Conservation (phyloP, 2,329 filamentous ascomycete species). For the Fonsecaea multimorphosa region DNA sequence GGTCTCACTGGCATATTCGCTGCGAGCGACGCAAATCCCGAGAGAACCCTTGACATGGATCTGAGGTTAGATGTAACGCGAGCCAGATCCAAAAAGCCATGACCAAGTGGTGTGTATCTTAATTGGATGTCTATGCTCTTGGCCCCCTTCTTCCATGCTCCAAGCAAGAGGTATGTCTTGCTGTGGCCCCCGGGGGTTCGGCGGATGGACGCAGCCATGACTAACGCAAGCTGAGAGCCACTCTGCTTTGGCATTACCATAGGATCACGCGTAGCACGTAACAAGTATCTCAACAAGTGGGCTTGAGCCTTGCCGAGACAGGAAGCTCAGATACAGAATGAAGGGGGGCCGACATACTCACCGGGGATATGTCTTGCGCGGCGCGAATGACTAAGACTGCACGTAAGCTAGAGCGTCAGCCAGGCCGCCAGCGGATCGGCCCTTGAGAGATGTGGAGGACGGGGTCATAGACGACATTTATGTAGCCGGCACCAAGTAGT, state of each 20-base stretch:
- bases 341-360: not conserved
- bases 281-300: not conserved
- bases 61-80: not conserved
- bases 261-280: not conserved
- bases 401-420: not conserved
- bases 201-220: conserved; percentile 1
- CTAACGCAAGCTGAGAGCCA: not conserved
- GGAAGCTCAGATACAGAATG: not conserved
- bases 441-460: not conserved
- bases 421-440: not conserved
- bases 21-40: not conserved
- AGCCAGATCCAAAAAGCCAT: too few species aligned
- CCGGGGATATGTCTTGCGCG: not conserved
- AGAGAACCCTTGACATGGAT: not conserved
- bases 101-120: not conserved
- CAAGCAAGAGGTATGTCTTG: not conserved
- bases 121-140: not conserved
- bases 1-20: not conserved
- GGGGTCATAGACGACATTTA: not conserved
- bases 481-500: not conserved
- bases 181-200: not conserved
- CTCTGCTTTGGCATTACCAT: not conserved
- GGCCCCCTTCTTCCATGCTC: not conserved
- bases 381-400: not conserved
- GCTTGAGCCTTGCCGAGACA: not conserved